Evolutionary conservation across 768 basidiomycete genomes (phyloP).

Genomic region (Hemileccinum rubropunctum): DNA sequence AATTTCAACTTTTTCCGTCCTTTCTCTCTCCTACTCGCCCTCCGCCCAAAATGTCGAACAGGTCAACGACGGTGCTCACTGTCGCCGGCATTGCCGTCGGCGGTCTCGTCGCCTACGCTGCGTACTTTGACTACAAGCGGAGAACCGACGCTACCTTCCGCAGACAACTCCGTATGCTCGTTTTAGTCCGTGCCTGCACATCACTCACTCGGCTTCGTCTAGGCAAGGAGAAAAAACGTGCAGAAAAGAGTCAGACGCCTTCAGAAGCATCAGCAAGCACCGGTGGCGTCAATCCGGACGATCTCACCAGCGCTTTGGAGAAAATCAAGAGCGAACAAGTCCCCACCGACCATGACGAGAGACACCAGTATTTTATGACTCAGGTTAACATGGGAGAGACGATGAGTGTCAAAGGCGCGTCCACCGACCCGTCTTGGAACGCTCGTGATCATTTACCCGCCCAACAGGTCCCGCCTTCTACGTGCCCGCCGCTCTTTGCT

Average conservation of each 20-base stretch:
- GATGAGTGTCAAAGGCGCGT: slow-evolving; percentile 66
- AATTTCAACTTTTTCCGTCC: slow-evolving; percentile 4
- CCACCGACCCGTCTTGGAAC: not conserved
- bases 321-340: slow-evolving; percentile 66
- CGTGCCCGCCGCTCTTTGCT: slow-evolving; percentile 80
- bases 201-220: slow-evolving; percentile 5
- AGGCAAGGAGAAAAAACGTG: slow-evolving; percentile 94
- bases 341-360: slow-evolving; percentile 68
- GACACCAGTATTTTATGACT: slow-evolving; percentile 88
- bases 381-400: slow-evolving; percentile 88
- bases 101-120: slow-evolving; percentile 71
- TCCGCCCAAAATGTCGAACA: slow-evolving; percentile 17
- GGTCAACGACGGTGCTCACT: slow-evolving; percentile 40
- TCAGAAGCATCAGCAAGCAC: slow-evolving; percentile 28
- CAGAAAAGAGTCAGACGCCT: slow-evolving; percentile 62
- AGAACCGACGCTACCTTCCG: slow-evolving; percentile 86
- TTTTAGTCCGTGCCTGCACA: not conserved
- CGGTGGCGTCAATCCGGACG: slow-evolving; percentile 42
- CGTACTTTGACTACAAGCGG: slow-evolving; percentile 94
- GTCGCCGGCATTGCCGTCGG: slow-evolving; percentile 49
- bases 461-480: slow-evolving; percentile 71
- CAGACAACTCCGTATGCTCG: slow-evolving; percentile 74
- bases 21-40: slow-evolving; percentile 15
- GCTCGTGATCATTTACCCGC: not conserved
- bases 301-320: slow-evolving; percentile 62